Percentiles rank a stretch among this genome's conserved stretches.
Conservation (phyloP, 306 rosid genomes). For the Glycine tomentella region DNA sequence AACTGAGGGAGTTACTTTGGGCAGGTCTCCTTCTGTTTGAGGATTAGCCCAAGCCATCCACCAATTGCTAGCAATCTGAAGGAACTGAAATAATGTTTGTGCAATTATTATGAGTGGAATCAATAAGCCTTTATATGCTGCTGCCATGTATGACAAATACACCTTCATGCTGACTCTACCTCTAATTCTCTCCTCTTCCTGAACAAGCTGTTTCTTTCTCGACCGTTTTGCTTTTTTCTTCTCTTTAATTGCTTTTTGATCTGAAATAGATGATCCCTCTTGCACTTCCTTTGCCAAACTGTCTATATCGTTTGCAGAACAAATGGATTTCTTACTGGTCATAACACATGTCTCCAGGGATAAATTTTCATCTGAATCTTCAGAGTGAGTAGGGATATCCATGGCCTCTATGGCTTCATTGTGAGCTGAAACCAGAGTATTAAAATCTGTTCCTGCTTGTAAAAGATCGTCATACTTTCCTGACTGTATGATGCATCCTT, state of each 20-base stretch:
- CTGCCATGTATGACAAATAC: slow-evolving; percentile 97
- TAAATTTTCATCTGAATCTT: slow-evolving; percentile 83
- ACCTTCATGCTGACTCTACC: slow-evolving; percentile 99
- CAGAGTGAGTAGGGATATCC: slow-evolving; percentile 92
- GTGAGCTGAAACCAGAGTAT: slow-evolving; percentile 90
- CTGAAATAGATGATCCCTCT: slow-evolving; percentile 76
- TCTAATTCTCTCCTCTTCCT: slow-evolving; percentile 99
- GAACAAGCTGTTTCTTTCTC: slow-evolving; percentile 94
- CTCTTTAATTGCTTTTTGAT: slow-evolving; percentile 79
- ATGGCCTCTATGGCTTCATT: slow-evolving; percentile 98
- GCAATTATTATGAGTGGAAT: slow-evolving; percentile 91
- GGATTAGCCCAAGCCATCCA: slow-evolving; percentile 99
- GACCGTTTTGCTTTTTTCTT: slow-evolving; percentile 89
- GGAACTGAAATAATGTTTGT: slow-evolving; percentile 91
- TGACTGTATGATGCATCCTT: slow-evolving; percentile 87
- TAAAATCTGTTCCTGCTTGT: slow-evolving; percentile 98
- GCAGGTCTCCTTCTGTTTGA: slow-evolving; percentile 90
- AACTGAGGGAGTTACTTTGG: slow-evolving; percentile 80
- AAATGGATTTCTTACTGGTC: slow-evolving; percentile 57
- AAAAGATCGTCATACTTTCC: slow-evolving; percentile 97
- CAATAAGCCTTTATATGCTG: slow-evolving; percentile 89
- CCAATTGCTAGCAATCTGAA: slow-evolving; percentile 99
- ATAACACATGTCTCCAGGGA: slow-evolving; percentile 59
- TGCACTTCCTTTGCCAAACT: slow-evolving; percentile 86
- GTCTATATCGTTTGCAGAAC: slow-evolving; percentile 65